Evolutionary conservation across 371 early-diverging fungal genomes (phyloP).

Genomic region (Lichtheimia hyalospora): DNA sequence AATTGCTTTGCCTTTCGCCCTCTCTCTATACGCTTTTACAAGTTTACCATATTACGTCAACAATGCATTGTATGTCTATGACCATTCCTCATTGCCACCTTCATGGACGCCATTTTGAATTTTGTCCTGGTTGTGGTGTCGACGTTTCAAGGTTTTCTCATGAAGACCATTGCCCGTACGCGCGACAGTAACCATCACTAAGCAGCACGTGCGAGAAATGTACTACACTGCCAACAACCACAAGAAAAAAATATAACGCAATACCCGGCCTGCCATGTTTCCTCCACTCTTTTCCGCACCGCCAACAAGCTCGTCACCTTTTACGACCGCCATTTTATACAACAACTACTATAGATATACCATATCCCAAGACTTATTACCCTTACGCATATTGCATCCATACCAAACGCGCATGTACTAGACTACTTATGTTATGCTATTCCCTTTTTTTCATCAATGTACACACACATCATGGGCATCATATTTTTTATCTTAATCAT

Average conservation of each 20-base stretch:
- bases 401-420: background rate
- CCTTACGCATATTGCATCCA: background rate
- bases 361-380: background rate
- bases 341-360: background rate
- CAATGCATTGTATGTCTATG: no score
- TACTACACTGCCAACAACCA: no score
- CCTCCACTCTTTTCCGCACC: no score
- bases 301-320: no score
- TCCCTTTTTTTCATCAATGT: background rate
- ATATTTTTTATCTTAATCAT: no score
- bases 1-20: no score
- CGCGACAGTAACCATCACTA: background rate
- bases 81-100: no score
- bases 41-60: no score
- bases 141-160: slow-evolving; percentile 14
- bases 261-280: no score
- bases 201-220: no score
- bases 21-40: no score
- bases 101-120: slow-evolving; percentile 1
- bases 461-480: background rate
- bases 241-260: no score
- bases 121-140: slow-evolving; percentile 18
- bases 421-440: background rate
- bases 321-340: background rate
- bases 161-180: slow-evolving; percentile 15